Percentiles rank a stretch among this genome's conserved stretches.
Conservation (phyloP, 1,139 yeast genomes). For the Pneumocystis canis region DNA sequence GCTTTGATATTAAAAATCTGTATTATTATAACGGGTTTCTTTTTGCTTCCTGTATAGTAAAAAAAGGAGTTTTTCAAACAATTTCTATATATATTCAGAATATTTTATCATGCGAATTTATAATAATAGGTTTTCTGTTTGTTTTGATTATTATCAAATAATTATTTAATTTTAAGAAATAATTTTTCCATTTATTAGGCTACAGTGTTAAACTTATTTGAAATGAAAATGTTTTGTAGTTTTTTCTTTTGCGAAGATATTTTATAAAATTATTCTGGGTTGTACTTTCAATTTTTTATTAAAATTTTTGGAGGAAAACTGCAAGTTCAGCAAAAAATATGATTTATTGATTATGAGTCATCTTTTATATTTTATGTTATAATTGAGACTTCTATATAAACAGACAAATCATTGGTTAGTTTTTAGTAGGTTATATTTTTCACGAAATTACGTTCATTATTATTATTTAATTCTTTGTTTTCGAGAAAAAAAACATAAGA, state of each 20-base stretch:
- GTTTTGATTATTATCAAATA: slow-evolving; percentile 68
- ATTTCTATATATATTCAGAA: slow-evolving; percentile 95
- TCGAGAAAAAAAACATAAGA: slow-evolving; percentile 78
- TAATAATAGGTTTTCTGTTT: slow-evolving; percentile 97
- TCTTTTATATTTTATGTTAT: slow-evolving; percentile 82
- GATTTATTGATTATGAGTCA: slow-evolving; percentile 84
- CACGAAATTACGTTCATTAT: slow-evolving; percentile 48
- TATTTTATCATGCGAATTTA: slow-evolving; percentile 81
- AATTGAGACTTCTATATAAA: slow-evolving; percentile 79
- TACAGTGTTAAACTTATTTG: neutral
- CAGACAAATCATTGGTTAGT: slow-evolving; percentile 81
- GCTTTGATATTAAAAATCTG: slow-evolving; percentile 79
- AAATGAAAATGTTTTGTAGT: slow-evolving; percentile 21
- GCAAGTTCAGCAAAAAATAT: slow-evolving; percentile 61
- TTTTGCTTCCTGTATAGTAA: slow-evolving; percentile 93
- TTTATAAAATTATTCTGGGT: slow-evolving; percentile 84
- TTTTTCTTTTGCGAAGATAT: slow-evolving; percentile 69
- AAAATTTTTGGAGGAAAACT: slow-evolving; percentile 65
- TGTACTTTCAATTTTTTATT: slow-evolving; percentile 58
- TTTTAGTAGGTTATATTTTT: slow-evolving; percentile 90
- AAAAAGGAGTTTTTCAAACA: slow-evolving; percentile 92
- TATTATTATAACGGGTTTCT: slow-evolving; percentile 95
- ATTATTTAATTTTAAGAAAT: slow-evolving; percentile 9
- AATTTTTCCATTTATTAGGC: neutral
- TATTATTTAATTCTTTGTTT: slow-evolving; percentile 47